Conservation (phyloP, 768 basidiomycete species). For the Lanmaoa pseudosensibilis region DNA sequence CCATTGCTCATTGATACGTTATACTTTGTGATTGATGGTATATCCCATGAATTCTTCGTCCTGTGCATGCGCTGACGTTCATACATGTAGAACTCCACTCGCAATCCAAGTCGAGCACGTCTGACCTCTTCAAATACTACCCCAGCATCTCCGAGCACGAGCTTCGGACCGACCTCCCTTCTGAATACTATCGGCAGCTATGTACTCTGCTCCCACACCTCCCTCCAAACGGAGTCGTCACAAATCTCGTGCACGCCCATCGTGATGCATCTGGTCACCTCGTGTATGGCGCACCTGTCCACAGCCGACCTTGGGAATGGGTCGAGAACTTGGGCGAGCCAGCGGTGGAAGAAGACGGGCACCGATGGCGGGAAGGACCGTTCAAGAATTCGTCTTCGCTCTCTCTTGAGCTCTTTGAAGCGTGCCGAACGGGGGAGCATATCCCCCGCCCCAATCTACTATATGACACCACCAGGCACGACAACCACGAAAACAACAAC, state of each 20-base stretch:
- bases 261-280: slow-evolving; percentile 54
- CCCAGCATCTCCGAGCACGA: slow-evolving; percentile 51
- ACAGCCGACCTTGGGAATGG: slow-evolving; percentile 87
- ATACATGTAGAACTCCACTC: slow-evolving; percentile 54
- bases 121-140: slow-evolving; percentile 66
- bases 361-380: slow-evolving; percentile 41
- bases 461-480: slow-evolving; percentile 1
- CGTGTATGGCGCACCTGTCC: slow-evolving; percentile 51
- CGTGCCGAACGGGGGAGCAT: slow-evolving; percentile 64
- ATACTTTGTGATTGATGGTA: slow-evolving; percentile 73
- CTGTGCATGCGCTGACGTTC: not conserved
- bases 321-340: slow-evolving; percentile 66
- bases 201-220: slow-evolving; percentile 57
- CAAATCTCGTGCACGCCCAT: slow-evolving; percentile 58
- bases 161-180: slow-evolving; percentile 55
- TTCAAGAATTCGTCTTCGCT: slow-evolving; percentile 71
- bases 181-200: slow-evolving; percentile 57
- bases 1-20: slow-evolving; percentile 72
- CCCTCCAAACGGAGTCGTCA: slow-evolving; percentile 49
- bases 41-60: slow-evolving; percentile 8
- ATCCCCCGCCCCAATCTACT: slow-evolving; percentile 13
- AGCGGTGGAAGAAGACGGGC: slow-evolving; percentile 43
- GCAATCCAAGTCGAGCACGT: slow-evolving; percentile 50
- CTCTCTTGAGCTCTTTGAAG: slow-evolving; percentile 69
- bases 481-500: slow-evolving; percentile 21